Evolutionary conservation across 2,329 filamentous ascomycete genomes (phyloP).

Genomic region (Exophiala sideris): DNA sequence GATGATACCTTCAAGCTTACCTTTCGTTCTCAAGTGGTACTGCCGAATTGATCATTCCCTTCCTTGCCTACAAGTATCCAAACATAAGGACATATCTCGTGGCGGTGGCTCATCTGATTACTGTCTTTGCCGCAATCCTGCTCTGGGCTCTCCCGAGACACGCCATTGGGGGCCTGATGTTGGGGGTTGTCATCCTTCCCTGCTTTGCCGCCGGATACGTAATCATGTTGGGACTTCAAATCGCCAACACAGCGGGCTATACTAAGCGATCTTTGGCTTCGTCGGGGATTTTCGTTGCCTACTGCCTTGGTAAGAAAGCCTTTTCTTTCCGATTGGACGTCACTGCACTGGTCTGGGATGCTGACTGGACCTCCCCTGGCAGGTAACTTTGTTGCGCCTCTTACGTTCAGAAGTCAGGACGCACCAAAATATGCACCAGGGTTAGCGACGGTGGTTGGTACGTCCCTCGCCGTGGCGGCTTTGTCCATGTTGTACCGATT

Average conservation of each 20-base stretch:
- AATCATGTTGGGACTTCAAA: slow-evolving; percentile 49
- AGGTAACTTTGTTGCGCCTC: slow-evolving; percentile 36
- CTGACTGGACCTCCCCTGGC: slow-evolving; percentile 3
- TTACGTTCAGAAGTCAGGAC: slow-evolving; percentile 33
- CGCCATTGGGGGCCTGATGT: slow-evolving; percentile 45
- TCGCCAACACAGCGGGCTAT: slow-evolving; percentile 34
- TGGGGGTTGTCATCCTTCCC: slow-evolving; percentile 50
- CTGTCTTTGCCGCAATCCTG: slow-evolving; percentile 42
- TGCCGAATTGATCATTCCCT: slow-evolving; percentile 40
- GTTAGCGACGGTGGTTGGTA: slow-evolving; percentile 33
- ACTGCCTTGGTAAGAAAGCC: slow-evolving; percentile 42
- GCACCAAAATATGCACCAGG: slow-evolving; percentile 29
- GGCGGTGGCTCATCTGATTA: slow-evolving; percentile 40
- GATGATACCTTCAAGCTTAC: neutral
- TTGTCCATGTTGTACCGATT: slow-evolving; percentile 24
- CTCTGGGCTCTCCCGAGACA: slow-evolving; percentile 44
- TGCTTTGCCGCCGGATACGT: slow-evolving; percentile 47
- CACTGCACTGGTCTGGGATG: neutral
- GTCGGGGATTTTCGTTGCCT: slow-evolving; percentile 24
- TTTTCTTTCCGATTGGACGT: slow-evolving; percentile 34
- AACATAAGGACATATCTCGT: slow-evolving; percentile 40
- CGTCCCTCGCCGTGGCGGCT: slow-evolving; percentile 23
- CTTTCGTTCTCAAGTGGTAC: slow-evolving; percentile 29
- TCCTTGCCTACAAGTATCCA: slow-evolving; percentile 38
- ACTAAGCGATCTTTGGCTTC: slow-evolving; percentile 27